Base-by-base conservation (phyloP, 345 rosid species). In the Salix exigua region DNA sequence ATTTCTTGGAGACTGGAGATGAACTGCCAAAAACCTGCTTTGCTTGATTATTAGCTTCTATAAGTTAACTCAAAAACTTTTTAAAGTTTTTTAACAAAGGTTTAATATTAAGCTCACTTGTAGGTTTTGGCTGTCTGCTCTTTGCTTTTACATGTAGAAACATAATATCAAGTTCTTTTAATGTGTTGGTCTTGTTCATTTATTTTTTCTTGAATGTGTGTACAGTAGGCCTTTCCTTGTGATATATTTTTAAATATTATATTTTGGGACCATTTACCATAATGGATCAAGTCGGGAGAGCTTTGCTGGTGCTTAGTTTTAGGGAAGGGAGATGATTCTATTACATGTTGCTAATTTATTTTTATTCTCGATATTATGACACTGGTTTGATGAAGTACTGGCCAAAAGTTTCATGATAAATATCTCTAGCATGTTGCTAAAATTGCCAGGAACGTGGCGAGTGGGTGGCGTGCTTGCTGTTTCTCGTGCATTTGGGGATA, bases 401-500 rank as follows among this genome's bases (percentile, higher is more conserved):
- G 9, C 30, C 35, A 21, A 25, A 66, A 14, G 38, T 74, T 48
- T 26, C 25, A 30, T 42, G n/a, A 31, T 17, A 70, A 10, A 40
- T 55, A 38, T 30, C 7, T 42, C 23, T 68, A 79, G 69, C 63
- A 60, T 72, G 51, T 68, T 72, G 40, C 44, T 23, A 51, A 46
- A 65, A 66, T 58, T 37, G 0, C n/a, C 74, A 87, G 89, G 89
- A 42, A 87, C 89, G 0, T 87, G 89, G 88, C 82, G 88, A 4
- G 89, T 87, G 38, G 86, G 86, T 0, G 86, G 89, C 12, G 73
- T 87, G 67, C 89, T 87, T 77, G 88, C 89, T 73, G 88, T 87
- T 75, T 87, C 92, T 73, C 91, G 92, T 70, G 92, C 92, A 75
- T 89, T 89, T 77, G 92, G 92, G 1, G 86, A 88, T 77, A 85